Evolutionary conservation across 2,329 filamentous ascomycete genomes (phyloP).

Genomic region (Botrytis elliptica): DNA sequence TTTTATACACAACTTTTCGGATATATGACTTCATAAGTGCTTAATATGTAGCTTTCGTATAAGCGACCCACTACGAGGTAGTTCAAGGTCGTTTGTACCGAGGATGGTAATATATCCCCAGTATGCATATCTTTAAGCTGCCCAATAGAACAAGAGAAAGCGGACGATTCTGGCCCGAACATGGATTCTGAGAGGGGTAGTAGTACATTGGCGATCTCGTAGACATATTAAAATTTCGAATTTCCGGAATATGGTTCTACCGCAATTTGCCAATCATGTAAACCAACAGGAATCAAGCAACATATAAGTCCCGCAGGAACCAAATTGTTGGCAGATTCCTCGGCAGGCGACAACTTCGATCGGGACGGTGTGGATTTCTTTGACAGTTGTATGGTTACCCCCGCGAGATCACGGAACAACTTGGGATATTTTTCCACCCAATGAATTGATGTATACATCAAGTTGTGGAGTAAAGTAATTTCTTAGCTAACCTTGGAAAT

Average conservation of each 20-base stretch:
- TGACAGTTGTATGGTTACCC: background rate
- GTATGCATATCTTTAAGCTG: background rate
- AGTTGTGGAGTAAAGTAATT: background rate
- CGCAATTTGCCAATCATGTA: background rate
- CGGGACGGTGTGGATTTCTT: background rate
- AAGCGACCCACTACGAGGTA: constrained; percentile 11
- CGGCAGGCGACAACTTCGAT: constrained; percentile 1
- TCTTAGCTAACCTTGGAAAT: background rate
- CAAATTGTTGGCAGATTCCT: background rate
- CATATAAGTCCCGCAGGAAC: background rate
- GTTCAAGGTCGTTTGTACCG: background rate
- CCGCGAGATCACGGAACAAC: background rate
- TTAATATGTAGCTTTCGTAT: background rate
- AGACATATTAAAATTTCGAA: background rate
- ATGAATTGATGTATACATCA: background rate
- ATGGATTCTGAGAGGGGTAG: constrained; percentile 7
- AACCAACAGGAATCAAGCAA: background rate
- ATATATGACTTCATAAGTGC: constrained; percentile 1
- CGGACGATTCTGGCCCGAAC: constrained; percentile 15
- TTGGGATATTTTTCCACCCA: constrained; percentile 2
- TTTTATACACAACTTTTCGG: background rate
- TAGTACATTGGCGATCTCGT: constrained; percentile 2
- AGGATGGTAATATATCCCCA: background rate
- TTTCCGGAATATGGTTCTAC: constrained; percentile 1
- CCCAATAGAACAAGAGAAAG: constrained; percentile 11